Base-by-base conservation (phyloP, 345 rosid genomes). In the Fremontodendron californicum region DNA sequence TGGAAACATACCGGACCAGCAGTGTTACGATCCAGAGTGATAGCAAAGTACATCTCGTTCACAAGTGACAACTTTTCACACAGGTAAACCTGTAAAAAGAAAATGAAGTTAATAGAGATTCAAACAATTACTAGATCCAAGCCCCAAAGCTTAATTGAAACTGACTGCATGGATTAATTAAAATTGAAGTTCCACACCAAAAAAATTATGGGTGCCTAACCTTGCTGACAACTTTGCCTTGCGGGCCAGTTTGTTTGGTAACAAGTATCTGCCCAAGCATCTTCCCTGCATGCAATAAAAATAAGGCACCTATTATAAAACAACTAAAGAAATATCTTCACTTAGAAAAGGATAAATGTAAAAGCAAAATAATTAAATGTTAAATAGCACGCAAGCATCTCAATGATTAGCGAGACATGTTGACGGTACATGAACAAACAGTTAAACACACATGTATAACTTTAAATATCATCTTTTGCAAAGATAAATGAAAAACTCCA, bases 31-130 rank as follows among this genome's bases (percentile, higher is more conserved):
- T 96, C 99, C 51, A 96, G 89, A 79, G 93, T 92, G 69, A 96
- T 94, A 82, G 98, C 97, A 68, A 96, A 94, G 88, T 96, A 96
- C 98, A 94, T 96, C 95, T 96, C 99, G 78, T 96, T 94, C 82
- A 89, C 88, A 39, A 96, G 95, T 19, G 97, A 92, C 81, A 96
- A 68, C 85, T 96, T 96, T 79, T 96, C 87, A 80, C 98, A 94
- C 82, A 96, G 79, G 86, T 94, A 96, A 81, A 96, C 97, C 99
- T 96, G 96, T 77, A 62, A 57, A 46, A 77, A 75, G 60, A 25
- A 78, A 78, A 78, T 40, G 35, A 66, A 55, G 49, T 72, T n/a
- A 58, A 70, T 39, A 52, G 49, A 62, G 67, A 21, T 52, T 57
- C 13, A 51, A 70, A 46, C n/a, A 75, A 21, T 5, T 6, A 65